Evolutionary conservation across 345 rosid species (phyloP), one percentile per base, ranked within the genome.

Genomic region (Camelina neglecta): DNA sequence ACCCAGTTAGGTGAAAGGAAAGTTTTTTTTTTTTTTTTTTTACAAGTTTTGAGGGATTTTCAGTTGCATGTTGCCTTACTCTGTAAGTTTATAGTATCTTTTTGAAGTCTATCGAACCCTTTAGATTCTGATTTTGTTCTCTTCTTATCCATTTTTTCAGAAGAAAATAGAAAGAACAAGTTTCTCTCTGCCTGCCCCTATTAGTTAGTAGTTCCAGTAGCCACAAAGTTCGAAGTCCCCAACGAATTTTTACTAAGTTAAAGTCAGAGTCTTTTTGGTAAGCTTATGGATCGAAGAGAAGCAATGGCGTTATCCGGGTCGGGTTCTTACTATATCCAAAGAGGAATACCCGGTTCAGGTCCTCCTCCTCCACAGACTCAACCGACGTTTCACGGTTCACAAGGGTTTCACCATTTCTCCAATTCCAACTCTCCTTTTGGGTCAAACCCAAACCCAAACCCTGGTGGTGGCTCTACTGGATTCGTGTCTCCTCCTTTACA

Each of bases 271-370:
- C 75, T 67, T 65, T 65, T 65, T 39, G 11, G 71, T 0, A 73
- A 84, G 96, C 85, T 29, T 29, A 95, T 95, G 97, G 99, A 95
- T 90, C 88, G 93, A 87, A 88, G 96, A 80, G 98, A 91, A 67
- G 82, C 91, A 66, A 90, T 93, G 87, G 79, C 84, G 79, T 83
- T 90, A 33, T 59, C 92, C 64, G 96, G 96, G 69, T 83, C 93
- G 47, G 87, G 92, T 66, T 83, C 97, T 65, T 92, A 86, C 84
- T 92, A 81, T 73, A 79, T 89, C 75, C 97, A 88, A 58, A 83
- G 97, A 80, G 96, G 95, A 74, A 85, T 88, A 62, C 61, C 85
- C 57, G 84, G 88, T 69, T 57, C 89, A 1, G 93, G 82, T 51
- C 65, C 74, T 67, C 65, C 69, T 64, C 70, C 75, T 31, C 65